Conservation (phyloP, 768 basidiomycete species). For the Suillus plorans region DNA sequence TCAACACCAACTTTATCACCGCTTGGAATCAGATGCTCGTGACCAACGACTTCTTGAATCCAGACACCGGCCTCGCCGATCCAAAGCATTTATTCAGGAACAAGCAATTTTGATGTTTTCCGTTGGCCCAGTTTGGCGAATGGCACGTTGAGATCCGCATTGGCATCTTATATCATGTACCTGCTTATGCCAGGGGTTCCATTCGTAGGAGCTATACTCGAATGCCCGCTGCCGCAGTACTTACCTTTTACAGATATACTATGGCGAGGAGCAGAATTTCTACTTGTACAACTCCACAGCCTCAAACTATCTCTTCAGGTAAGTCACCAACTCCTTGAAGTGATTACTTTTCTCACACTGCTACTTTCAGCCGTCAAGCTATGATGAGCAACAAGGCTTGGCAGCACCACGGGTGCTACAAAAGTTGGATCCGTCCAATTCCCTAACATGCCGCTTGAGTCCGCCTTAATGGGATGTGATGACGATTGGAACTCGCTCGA, state of each 20-base stretch:
- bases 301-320: slow-evolving; percentile 89
- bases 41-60: slow-evolving; percentile 83
- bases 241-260: slow-evolving; percentile 54
- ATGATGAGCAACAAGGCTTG: slow-evolving; percentile 86
- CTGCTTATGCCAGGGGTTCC: slow-evolving; percentile 87
- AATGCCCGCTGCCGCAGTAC: neutral
- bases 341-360: slow-evolving; percentile 1
- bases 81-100: slow-evolving; percentile 89
- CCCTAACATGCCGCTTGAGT: slow-evolving; percentile 88
- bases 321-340: slow-evolving; percentile 21
- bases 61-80: slow-evolving; percentile 55
- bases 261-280: slow-evolving; percentile 91
- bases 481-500: slow-evolving; percentile 93
- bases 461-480: slow-evolving; percentile 75
- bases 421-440: slow-evolving; percentile 87
- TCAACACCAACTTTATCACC: slow-evolving; percentile 78
- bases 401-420: slow-evolving; percentile 93
- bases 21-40: slow-evolving; percentile 94
- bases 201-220: slow-evolving; percentile 41
- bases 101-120: slow-evolving; percentile 94
- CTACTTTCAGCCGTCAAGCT: slow-evolving; percentile 71
- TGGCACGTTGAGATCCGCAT: slow-evolving; percentile 71
- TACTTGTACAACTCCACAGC: slow-evolving; percentile 89
- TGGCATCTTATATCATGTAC: slow-evolving; percentile 77
- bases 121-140: slow-evolving; percentile 89